Evolutionary conservation across 2,329 filamentous ascomycete genomes (phyloP), one percentile per base, ranked within the genome.

Genomic region (Colletotrichum incanum): DNA sequence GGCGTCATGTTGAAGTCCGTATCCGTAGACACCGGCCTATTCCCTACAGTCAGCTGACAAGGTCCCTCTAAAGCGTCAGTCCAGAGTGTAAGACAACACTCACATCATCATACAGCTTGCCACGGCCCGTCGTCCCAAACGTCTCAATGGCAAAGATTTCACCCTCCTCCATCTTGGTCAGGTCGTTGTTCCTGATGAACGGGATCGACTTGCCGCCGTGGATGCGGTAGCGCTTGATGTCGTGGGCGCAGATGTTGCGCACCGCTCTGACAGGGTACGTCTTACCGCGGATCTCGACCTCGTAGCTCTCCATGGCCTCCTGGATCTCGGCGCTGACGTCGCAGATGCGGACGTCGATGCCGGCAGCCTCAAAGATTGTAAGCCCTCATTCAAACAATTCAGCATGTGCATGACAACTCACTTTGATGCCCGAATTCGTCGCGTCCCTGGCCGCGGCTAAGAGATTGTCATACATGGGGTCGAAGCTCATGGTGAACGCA

Each of bases 161-260:
- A 52, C 95, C 95, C 84, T 98, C 96, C 84, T 98, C 95, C 96
- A 98, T 98, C 88, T 97, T 98, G 64, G 94, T 97, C 81, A 92
- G 91, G 79, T 97, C 94, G 74, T 90, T 90, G 74, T 91, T 92
- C 86, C 97, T 97, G 75, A 98, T 94, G 78, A 98, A 98, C 0
- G 95, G 96, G 63, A 98, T 94, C 76, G 93, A 95, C 88, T 98
- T 98, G 77, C 91, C 93, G 70, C 95, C 95, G 84, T 98, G 95
- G 77, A 98, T 98, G 81, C 91, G 92, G 86, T 95, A 96, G 73
- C 91, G 95, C 68, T 94, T 88, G 79, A 98, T 98, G 76, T 93
- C 96, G 85, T 98, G 95, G 12, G 94, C 95, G 79, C 93, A 96
- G 73, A 97, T 86, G 84, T 96, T 96, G 75, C 93, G 92, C 79